phyloP scores from a whole-genome alignment of 345 rosid species.

The Brassica carinata region DNA sequence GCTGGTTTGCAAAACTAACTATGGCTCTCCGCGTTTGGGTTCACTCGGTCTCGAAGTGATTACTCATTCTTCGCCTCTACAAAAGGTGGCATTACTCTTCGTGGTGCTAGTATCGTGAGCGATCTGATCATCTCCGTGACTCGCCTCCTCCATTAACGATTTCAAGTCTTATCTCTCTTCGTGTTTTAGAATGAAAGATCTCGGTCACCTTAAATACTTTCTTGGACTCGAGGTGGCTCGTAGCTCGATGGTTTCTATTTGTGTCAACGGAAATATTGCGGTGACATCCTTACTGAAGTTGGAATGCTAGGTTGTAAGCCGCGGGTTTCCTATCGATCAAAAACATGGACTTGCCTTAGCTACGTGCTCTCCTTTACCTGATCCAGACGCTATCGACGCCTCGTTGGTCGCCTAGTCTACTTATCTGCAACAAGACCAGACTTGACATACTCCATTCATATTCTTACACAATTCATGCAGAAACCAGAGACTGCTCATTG shows the following conservation, averaged over 20 bases:
- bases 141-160: too few relatives aligned
- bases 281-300: neutral
- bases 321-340: neutral
- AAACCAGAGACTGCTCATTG: neutral
- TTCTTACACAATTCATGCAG: neutral
- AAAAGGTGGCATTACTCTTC: too few relatives aligned
- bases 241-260: neutral
- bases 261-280: neutral
- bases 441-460: neutral
- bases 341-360: neutral
- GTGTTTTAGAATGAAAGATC: too few relatives aligned
- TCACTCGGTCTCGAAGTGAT: too few relatives aligned
- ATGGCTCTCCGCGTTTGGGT: too few relatives aligned
- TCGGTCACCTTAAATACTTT: neutral
- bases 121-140: too few relatives aligned
- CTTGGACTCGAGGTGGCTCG: neutral
- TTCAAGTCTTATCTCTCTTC: too few relatives aligned
- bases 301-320: neutral
- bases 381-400: neutral
- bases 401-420: neutral
- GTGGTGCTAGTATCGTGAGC: too few relatives aligned
- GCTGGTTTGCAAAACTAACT: too few relatives aligned
- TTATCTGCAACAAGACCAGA: neutral
- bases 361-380: neutral
- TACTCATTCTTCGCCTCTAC: too few relatives aligned